phyloP scores from a whole-genome alignment of 176 grass and related monocot genomes.

The Carex scoparia region DNA sequence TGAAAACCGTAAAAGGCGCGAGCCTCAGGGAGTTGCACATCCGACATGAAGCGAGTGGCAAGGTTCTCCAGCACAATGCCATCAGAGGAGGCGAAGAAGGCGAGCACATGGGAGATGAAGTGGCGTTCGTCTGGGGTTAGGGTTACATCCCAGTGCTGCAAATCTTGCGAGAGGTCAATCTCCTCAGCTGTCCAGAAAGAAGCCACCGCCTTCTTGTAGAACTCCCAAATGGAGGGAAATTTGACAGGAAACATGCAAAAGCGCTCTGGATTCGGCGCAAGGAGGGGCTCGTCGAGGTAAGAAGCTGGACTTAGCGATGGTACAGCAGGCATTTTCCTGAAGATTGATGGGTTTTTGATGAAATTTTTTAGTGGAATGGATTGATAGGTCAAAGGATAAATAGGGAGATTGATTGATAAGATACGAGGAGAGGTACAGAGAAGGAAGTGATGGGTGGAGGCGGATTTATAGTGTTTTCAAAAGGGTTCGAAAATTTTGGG shows the following conservation, averaged over 20 bases:
- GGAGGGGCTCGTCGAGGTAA: constrained; percentile 66
- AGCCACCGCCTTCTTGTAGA: constrained; percentile 85
- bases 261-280: constrained; percentile 56
- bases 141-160: constrained; percentile 51
- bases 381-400: neutral
- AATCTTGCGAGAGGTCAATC: constrained; percentile 64
- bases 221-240: constrained; percentile 70
- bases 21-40: constrained; percentile 78
- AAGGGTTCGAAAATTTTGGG: constrained; percentile 33
- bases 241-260: constrained; percentile 79
- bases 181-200: constrained; percentile 90
- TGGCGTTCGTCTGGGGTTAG: constrained; percentile 67
- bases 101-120: constrained; percentile 92
- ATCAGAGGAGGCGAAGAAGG: constrained; percentile 91
- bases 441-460: constrained; percentile 36
- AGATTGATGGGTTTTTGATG: neutral
- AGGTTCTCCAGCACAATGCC: constrained; percentile 98
- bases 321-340: constrained; percentile 52
- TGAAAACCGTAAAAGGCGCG: constrained; percentile 93
- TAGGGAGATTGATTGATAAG: constrained; percentile 13
- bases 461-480: constrained; percentile 21
- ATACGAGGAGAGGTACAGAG: constrained; percentile 27
- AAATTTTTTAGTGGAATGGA: neutral
- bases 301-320: constrained; percentile 33
- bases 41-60: constrained; percentile 73